Evolutionary conservation across 108 stramenopile species (phyloP).

Genomic region (Aurantiochytrium sp.): DNA sequence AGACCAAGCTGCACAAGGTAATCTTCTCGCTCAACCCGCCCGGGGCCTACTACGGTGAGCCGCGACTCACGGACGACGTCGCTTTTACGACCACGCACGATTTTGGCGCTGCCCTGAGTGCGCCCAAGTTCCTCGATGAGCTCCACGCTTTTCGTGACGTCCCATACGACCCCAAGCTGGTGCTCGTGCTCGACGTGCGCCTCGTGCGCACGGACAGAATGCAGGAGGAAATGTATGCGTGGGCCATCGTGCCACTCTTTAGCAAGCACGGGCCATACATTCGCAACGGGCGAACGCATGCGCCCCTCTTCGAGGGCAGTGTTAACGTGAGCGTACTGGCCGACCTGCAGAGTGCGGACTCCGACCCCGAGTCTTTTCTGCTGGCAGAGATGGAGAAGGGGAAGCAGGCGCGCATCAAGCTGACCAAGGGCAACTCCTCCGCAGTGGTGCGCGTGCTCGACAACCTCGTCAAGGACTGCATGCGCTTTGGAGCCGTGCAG

Average conservation of each 20-base stretch:
- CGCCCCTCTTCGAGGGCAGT: neutral
- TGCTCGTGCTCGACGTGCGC: neutral
- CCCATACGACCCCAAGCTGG: constrained; percentile 3
- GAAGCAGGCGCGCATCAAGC: neutral
- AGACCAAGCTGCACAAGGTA: neutral
- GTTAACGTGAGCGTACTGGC: neutral
- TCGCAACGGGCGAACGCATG: neutral
- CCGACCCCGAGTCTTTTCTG: neutral
- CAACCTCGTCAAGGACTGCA: neutral
- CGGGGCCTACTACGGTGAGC: neutral
- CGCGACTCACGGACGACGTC: neutral
- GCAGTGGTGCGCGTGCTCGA: neutral
- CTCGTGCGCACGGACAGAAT: neutral
- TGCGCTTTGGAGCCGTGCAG: neutral
- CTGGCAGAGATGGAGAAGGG: neutral
- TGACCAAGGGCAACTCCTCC: neutral
- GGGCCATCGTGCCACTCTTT: neutral
- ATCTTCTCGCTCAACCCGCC: constrained; percentile 4
- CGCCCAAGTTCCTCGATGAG: neutral
- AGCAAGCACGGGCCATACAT: neutral
- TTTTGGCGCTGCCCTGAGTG: neutral
- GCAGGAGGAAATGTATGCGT: neutral
- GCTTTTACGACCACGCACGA: neutral
- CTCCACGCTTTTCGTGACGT: neutral
- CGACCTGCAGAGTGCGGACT: neutral